These are phyloP conservation scores for Herpotrichia juniperi DNA, from an alignment of 2,329 filamentous ascomycete genomes.

Conservation along the genomic window DNA sequence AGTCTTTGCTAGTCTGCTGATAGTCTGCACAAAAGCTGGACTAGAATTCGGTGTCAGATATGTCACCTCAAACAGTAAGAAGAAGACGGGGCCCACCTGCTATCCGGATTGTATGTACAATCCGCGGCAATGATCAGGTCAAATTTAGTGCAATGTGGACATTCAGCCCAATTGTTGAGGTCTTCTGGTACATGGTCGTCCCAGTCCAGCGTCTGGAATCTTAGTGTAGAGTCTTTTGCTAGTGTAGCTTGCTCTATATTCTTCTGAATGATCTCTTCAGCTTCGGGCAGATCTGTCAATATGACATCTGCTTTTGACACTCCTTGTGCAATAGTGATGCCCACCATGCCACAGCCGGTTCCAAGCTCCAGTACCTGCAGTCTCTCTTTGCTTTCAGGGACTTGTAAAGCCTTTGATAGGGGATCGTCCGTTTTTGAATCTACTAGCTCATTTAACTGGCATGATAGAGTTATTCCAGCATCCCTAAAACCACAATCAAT, in stretches of 20 bases:
- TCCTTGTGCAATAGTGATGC: constrained; percentile 65
- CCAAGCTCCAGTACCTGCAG: constrained; percentile 67
- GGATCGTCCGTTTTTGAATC: constrained; percentile 19
- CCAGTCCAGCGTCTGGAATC: constrained; percentile 68
- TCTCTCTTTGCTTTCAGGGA: constrained; percentile 14
- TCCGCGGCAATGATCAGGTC: constrained; percentile 71
- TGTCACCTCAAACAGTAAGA: neutral
- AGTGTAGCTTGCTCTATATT: constrained; percentile 59
- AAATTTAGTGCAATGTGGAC: constrained; percentile 34
- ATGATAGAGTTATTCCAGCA: constrained; percentile 63
- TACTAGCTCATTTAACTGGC: constrained; percentile 56
- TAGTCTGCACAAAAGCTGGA: constrained; percentile 65
- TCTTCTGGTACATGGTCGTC: constrained; percentile 55
- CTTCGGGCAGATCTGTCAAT: constrained; percentile 71
- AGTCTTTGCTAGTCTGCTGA: constrained; percentile 54
- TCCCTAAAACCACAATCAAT: no score
- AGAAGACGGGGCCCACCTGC: constrained; percentile 37
- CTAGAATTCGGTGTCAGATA: constrained; percentile 37
- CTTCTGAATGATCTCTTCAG: constrained; percentile 62
- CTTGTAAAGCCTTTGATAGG: constrained; percentile 30
- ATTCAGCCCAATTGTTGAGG: constrained; percentile 1
- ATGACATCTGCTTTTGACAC: constrained; percentile 59
- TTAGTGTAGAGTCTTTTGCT: constrained; percentile 50
- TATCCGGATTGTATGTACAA: constrained; percentile 76
- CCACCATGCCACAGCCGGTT: constrained; percentile 71